Base-by-base conservation (phyloP, 2,329 filamentous ascomycete genomes). In the Hypoxylon sp. region DNA sequence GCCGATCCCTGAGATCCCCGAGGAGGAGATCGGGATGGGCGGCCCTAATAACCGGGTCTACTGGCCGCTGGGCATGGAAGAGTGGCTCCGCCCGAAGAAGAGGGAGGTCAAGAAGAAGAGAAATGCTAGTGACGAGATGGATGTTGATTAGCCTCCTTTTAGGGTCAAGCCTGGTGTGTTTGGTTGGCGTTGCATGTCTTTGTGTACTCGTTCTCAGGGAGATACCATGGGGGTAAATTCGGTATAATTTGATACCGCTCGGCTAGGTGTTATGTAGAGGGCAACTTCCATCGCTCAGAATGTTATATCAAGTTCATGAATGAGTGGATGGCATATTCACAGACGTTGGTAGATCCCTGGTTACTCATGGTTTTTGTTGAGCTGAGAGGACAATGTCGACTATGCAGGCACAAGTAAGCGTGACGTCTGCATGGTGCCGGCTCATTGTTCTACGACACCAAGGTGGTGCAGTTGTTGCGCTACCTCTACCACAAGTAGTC, bases 51-150 rank as follows among this genome's bases (percentile, higher is more conserved):
- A 89, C 50, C 83, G 94, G 42, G 95, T 97, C 0, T 97, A 96
- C 76, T 97, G 95, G 94, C 94, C 93, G 0, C 84, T 88, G 0
- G 92, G 92, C 0, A 93, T 93, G 88, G 94, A 97, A 76, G 91
- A 96, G 66, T 97, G 93, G 93, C 80, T 97, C 20, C 85, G 89
- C 58, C 93, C 93, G 0, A 89, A 86, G 78, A 97, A 97, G 80
- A 85, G 88, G 60, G 85, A 90, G 67, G 77, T 87, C 20, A 89
- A 87, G 72, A 89, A 80, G 78, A 85, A 78, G 73, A 80, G 77
- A 56, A 76, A 70, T 49, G 72, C 49, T 8, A 66, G 54, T 26
- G 70, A 65, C 9, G 69, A 67, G 12, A 42, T 45, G 4, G 74
- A 73, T 1, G 78, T 75, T 66, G 76, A 78, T 62, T 70, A 77